Conservation (phyloP, 2,329 filamentous ascomycete genomes). For the Scorias spongiosa region DNA sequence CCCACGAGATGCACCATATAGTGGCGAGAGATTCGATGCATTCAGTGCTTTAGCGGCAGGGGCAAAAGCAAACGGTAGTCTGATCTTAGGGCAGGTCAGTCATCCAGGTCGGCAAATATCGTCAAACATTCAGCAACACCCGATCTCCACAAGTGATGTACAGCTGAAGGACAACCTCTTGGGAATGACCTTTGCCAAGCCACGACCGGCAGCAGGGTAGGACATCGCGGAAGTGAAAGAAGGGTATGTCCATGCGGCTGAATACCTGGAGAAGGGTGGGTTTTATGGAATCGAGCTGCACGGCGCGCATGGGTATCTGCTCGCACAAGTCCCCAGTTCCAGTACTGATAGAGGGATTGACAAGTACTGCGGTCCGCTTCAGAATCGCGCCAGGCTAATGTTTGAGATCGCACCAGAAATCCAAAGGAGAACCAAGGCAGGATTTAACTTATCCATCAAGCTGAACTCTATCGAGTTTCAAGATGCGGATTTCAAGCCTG, state of each 20-base stretch:
- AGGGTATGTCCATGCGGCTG: slow-evolving; percentile 45
- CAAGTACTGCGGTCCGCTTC: slow-evolving; percentile 28
- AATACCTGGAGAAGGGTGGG: slow-evolving; percentile 47
- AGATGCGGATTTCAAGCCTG: slow-evolving; percentile 34
- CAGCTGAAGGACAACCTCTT: slow-evolving; percentile 28
- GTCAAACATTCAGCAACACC: slow-evolving; percentile 31
- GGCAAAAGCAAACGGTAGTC: slow-evolving; percentile 40
- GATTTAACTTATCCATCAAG: slow-evolving; percentile 40
- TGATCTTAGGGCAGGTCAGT: slow-evolving; percentile 46
- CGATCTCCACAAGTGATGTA: slow-evolving; percentile 37
- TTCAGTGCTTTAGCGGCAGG: slow-evolving; percentile 42
- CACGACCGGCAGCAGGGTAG: slow-evolving; percentile 36
- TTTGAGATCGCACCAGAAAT: slow-evolving; percentile 26
- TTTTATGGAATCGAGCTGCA: slow-evolving; percentile 37
- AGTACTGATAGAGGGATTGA: slow-evolving; percentile 29
- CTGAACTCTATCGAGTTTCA: slow-evolving; percentile 44
- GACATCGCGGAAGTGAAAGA: slow-evolving; percentile 45
- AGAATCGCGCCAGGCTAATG: slow-evolving; percentile 28
- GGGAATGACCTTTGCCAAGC: slow-evolving; percentile 38
- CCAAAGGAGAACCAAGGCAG: slow-evolving; percentile 19
- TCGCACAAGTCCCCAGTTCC: slow-evolving; percentile 29
- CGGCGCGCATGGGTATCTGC: slow-evolving; percentile 30
- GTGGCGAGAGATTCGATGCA: slow-evolving; percentile 43
- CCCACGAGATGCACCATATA: slow-evolving; percentile 33
- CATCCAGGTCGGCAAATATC: slow-evolving; percentile 46